Conservation (phyloP, 176 grass and related monocot genomes). For the Oryza coarctata region DNA sequence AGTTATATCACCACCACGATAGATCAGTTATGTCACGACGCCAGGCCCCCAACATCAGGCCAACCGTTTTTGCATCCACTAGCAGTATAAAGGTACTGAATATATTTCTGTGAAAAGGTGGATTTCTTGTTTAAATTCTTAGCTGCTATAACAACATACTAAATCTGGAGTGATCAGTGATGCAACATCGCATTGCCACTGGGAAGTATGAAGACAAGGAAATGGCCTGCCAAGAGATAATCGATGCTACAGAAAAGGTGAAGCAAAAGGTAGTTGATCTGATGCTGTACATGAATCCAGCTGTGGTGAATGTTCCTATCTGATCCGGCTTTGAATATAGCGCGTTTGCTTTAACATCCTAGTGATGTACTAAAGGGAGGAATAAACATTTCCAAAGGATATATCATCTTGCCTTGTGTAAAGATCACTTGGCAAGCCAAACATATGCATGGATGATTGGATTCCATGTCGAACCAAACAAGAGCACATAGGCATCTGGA, state of each 20-base stretch:
- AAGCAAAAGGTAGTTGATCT: background rate
- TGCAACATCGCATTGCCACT: background rate
- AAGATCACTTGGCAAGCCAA: background rate
- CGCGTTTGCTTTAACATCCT: slow-evolving; percentile 11
- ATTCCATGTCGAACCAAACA: background rate
- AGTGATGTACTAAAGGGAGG: background rate
- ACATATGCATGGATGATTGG: background rate
- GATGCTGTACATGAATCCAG: background rate
- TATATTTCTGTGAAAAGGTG: background rate
- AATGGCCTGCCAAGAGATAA: background rate
- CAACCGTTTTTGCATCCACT: background rate
- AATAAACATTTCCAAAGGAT: background rate
- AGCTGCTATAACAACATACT: background rate
- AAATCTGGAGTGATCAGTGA: background rate
- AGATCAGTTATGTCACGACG: background rate
- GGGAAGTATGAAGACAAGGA: background rate
- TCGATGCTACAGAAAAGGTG: background rate
- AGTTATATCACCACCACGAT: background rate
- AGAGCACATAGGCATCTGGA: background rate
- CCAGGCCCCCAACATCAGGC: background rate
- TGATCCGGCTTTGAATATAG: background rate
- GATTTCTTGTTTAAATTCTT: background rate
- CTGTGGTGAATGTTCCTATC: background rate
- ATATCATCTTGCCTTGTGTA: background rate
- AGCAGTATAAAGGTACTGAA: background rate